Evolutionary conservation across 768 basidiomycete species (phyloP).

Genomic region (Boletus barrowsii): DNA sequence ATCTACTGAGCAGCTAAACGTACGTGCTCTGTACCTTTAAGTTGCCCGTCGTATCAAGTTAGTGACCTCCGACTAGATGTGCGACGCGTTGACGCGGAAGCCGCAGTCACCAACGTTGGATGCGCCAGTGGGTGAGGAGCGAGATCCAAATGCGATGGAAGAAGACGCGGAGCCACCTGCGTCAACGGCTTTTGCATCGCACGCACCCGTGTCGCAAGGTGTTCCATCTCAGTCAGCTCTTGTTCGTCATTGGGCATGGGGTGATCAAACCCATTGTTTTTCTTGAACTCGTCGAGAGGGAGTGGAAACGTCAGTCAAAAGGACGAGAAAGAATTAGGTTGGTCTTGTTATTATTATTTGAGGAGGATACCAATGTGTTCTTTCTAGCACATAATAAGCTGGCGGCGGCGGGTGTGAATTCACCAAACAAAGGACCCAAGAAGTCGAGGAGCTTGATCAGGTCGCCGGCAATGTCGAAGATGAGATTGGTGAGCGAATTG

Average conservation of each 20-base stretch:
- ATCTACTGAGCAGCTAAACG: too few relatives aligned
- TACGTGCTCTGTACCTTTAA: conserved; percentile 11
- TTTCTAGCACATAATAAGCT: conserved; percentile 61
- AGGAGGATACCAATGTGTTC: not conserved
- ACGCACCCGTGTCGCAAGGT: conserved; percentile 18
- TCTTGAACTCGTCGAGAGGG: conserved; percentile 91
- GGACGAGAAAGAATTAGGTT: conserved; percentile 81
- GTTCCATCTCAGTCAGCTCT: conserved; percentile 85
- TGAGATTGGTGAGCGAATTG: conserved; percentile 93
- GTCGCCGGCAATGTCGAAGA: conserved; percentile 98
- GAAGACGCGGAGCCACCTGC: conserved; percentile 34
- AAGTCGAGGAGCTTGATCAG: conserved; percentile 88
- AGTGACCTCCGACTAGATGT: conserved; percentile 50
- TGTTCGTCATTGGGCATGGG: conserved; percentile 94
- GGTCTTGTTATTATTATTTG: conserved; percentile 18
- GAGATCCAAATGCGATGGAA: conserved; percentile 53
- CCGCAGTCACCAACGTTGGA: conserved; percentile 12
- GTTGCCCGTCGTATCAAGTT: not conserved
- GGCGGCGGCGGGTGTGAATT: conserved; percentile 37
- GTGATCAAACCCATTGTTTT: conserved; percentile 98
- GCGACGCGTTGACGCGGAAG: conserved; percentile 55
- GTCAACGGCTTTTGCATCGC: conserved; percentile 20
- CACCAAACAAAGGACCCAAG: conserved; percentile 43
- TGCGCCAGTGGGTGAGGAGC: conserved; percentile 20
- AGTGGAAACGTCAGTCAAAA: conserved; percentile 97